Evolutionary conservation across 208 protist species (phyloP), one percentile per base, ranked within the genome.

Genomic region (Leishmania major): DNA sequence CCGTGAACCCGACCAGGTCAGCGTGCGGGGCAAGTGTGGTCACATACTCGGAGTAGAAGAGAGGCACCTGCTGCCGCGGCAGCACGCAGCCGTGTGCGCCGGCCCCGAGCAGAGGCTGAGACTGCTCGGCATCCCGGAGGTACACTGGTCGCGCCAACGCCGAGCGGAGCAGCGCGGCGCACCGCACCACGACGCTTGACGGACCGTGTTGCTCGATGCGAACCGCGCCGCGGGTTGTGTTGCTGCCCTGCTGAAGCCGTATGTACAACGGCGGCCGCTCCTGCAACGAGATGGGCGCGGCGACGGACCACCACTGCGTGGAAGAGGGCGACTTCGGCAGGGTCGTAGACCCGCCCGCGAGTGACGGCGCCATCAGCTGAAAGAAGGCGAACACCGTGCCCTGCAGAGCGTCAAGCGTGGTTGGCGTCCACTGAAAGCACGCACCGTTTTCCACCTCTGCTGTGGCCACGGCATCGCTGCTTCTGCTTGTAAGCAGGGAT

Each of bases 371-470:
- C 64, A 79, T 43, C 1, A 86, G 45, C 45, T 82, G 78, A 59
- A 86, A 79, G 64, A 76, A 59, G 31, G 53, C 72, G 2, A 51
- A 40, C 53, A 86, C 66, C 2, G 67, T 62, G 25, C 28, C 60
- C 7, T 40, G 35, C n/a, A 86, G 47, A 25, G 76, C 67, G 22
- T n/a, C 59, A 22, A 79, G 47, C 28, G 81, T 53, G 1, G 81
- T 28, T 3, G 83, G 83, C 22, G 79, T 71, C 83, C 83, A 86
- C 78, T 86, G 83, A 53, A 86, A 86, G 45, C 83, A 86, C 31
- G 64, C n/a, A 5, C 78, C 78, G 37, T 62, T 79, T 40, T 86
- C 78, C 51, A 86, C 74, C 11, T 82, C 78, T 15, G 83, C 83
- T 25, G 62, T n/a, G 28, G 72, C 77, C 31, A 86, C 17, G 53